These are phyloP conservation scores for Phytophthora agathidicida DNA, from an alignment of 352 stramenopile genomes.

Conservation along the genomic window DNA sequence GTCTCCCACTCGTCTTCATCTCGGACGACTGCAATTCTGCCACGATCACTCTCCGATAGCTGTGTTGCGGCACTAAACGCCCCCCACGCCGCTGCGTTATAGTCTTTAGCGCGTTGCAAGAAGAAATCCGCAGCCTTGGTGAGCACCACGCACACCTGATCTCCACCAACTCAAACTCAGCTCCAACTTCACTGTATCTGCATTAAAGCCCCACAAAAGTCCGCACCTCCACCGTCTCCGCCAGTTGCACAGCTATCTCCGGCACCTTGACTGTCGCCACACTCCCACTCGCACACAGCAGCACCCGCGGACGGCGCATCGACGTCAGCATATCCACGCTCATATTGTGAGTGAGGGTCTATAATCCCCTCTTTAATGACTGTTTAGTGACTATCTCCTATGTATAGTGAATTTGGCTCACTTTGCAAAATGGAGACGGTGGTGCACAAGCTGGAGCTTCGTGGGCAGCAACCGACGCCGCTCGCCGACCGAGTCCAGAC, in stretches of 20 bases:
- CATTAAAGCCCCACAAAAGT: not conserved
- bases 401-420: not conserved
- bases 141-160: slow-evolving; percentile 79
- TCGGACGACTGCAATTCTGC: slow-evolving; percentile 51
- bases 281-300: slow-evolving; percentile 84
- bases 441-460: slow-evolving; percentile 42
- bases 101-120: slow-evolving; percentile 71
- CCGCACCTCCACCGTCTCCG: slow-evolving; percentile 60
- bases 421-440: slow-evolving; percentile 54
- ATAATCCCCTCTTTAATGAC: no score
- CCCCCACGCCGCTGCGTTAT: slow-evolving; percentile 58
- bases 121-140: slow-evolving; percentile 89
- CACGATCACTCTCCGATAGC: not conserved
- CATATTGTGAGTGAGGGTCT: slow-evolving; percentile 24
- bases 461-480: slow-evolving; percentile 28
- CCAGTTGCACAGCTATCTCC: slow-evolving; percentile 73
- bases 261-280: slow-evolving; percentile 90
- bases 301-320: slow-evolving; percentile 42
- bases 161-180: not conserved
- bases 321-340: slow-evolving; percentile 8
- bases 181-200: not conserved
- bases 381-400: no score
- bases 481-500: slow-evolving; percentile 21
- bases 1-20: slow-evolving; percentile 86
- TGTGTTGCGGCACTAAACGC: slow-evolving; percentile 47